Percentiles rank a stretch among this genome's conserved stretches.
phyloP scores from a whole-genome alignment of 257 asterid genomes.

The Nicotiana paniculata region DNA sequence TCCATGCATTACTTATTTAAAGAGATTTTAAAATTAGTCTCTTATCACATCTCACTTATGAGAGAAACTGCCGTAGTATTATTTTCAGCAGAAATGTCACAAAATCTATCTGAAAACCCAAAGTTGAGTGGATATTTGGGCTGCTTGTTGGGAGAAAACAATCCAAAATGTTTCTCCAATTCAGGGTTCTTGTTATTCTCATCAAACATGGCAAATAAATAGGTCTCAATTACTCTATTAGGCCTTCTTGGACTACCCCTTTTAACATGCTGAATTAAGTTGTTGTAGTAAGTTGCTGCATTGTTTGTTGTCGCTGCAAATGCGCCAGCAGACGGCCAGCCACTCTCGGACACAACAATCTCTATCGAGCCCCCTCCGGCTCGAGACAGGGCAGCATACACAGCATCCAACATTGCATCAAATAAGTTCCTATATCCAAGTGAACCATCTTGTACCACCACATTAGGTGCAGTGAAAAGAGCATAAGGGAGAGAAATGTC shows the following conservation, averaged over 20 bases:
- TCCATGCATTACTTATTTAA: background rate
- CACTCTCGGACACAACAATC: constrained; percentile 34
- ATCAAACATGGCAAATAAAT: constrained; percentile 19
- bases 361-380: constrained; percentile 16
- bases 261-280: background rate
- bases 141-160: constrained; percentile 10
- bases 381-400: constrained; percentile 34
- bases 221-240: background rate
- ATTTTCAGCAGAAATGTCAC: background rate
- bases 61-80: background rate
- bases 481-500: constrained; percentile 23
- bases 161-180: constrained; percentile 15
- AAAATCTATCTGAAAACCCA: background rate
- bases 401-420: constrained; percentile 32
- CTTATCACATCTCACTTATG: background rate
- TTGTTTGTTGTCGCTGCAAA: constrained; percentile 2
- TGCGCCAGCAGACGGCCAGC: constrained; percentile 37
- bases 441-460: background rate
- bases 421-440: constrained; percentile 26
- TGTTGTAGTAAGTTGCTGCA: constrained; percentile 16
- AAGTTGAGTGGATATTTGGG: constrained; percentile 5
- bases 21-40: background rate
- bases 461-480: constrained; percentile 10
- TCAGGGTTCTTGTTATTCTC: constrained; percentile 19
- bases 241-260: constrained; percentile 29